Base-by-base conservation (phyloP, 2,329 filamentous ascomycete species). In the Ophiocordyceps polyrhachis-furcata region DNA sequence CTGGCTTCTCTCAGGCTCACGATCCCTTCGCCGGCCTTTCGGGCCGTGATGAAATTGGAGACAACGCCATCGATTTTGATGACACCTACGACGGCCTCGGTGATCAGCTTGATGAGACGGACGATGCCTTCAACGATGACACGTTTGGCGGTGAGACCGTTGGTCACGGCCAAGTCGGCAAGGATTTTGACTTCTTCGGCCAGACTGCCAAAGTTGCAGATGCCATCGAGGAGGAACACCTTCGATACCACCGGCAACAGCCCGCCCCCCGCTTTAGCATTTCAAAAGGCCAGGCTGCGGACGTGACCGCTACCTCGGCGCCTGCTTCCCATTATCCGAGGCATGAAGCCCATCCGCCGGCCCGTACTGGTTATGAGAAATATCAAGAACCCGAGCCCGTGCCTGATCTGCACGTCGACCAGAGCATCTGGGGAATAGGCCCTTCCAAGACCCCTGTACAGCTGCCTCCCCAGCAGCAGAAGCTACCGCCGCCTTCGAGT, bases 161-260 rank as follows among this genome's bases (percentile, higher is more conserved):
- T 17, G 57, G 60, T 17, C 51, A 60, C 35, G 62, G 69, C 28
- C 68, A 68, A 12, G 76, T 91, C 47, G 88, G 88, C 57, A 93
- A 84, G 60, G 89, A 98, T 62, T 96, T 96, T 56, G 91, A 98
- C 62, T 98, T 96, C 64, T 93, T 93, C 51, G 88, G 88, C 38
- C 80, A 84, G 56, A 98, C 91, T 7, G 88, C 88, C 47, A 79
- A 88, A 62, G 83, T 94, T 38, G 73, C 87, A 19, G 74, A 80
- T 63, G 87, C 82, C 32, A 83, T 98, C 53, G 83, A 86, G 51
- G 87, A 96, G 62, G 91, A 96, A 64, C 84, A 94, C 58, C 69
- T 87, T 55, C 79, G 87, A 46, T 95, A 81, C 62, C 76, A 75
- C 53, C 79, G 87, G 44, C 79, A 89, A 51, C 73, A 81, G 51